These are phyloP conservation scores for Madurella mycetomatis DNA, from an alignment of 2,329 filamentous ascomycete species.

Conservation along the genomic window DNA sequence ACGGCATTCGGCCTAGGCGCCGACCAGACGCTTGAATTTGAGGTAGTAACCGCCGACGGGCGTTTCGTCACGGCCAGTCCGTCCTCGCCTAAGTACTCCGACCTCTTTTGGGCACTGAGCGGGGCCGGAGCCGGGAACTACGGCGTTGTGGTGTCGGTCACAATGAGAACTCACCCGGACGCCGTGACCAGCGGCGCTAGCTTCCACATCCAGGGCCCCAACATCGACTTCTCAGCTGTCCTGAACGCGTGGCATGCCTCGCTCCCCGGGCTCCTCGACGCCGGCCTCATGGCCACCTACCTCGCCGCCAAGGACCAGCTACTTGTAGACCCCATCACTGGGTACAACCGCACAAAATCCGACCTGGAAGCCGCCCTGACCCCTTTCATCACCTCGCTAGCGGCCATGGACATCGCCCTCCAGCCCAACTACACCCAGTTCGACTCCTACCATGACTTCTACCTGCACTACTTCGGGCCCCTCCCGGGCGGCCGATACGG, in stretches of 20 bases:
- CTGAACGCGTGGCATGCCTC: constrained; percentile 46
- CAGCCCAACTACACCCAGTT: constrained; percentile 16
- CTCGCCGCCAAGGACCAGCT: constrained; percentile 36
- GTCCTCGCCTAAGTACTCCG: constrained; percentile 32
- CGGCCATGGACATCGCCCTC: constrained; percentile 31
- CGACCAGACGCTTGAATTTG: constrained; percentile 42
- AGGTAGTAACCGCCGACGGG: constrained; percentile 45
- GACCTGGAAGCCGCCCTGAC: constrained; percentile 40
- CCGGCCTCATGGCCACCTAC: constrained; percentile 39
- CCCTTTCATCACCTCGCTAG: constrained; percentile 40
- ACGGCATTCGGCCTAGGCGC: constrained; percentile 45
- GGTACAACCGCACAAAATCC: constrained; percentile 39
- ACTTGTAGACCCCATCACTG: constrained; percentile 42
- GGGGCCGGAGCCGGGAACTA: constrained; percentile 39
- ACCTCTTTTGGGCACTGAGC: constrained; percentile 46
- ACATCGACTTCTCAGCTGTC: constrained; percentile 43
- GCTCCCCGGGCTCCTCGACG: constrained; percentile 40
- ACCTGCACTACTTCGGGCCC: constrained; percentile 39
- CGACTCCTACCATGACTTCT: constrained; percentile 38
- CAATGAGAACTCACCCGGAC: constrained; percentile 22
- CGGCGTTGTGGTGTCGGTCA: constrained; percentile 28
- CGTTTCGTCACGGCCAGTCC: constrained; percentile 36
- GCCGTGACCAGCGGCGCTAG: constrained; percentile 12
- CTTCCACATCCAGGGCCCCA: constrained; percentile 35
- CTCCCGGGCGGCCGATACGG: constrained; percentile 39